Evolutionary conservation across 2,329 filamentous ascomycete genomes (phyloP).

Genomic region (Fusarium stilboides): DNA sequence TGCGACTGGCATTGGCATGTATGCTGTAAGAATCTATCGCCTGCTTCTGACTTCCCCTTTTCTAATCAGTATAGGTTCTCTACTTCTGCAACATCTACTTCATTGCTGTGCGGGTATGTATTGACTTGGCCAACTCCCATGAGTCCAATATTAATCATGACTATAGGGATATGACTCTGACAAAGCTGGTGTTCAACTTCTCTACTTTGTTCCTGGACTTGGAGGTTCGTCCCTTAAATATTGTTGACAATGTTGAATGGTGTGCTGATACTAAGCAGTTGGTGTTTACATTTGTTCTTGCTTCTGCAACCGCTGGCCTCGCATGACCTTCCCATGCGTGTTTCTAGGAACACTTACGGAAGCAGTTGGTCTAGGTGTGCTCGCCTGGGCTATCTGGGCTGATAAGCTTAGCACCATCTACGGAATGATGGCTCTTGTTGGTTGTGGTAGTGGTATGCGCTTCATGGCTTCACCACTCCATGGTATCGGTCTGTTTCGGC

Average conservation of each 20-base stretch:
- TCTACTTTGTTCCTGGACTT: slow-evolving; percentile 76
- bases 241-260: neutral
- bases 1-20: slow-evolving; percentile 70
- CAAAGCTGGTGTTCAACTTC: slow-evolving; percentile 69
- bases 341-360: slow-evolving; percentile 70
- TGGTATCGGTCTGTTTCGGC: slow-evolving; percentile 73
- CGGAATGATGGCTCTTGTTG: slow-evolving; percentile 76
- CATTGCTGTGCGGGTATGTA: slow-evolving; percentile 65
- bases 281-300: slow-evolving; percentile 73
- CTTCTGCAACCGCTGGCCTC: slow-evolving; percentile 72
- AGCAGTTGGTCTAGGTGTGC: slow-evolving; percentile 69
- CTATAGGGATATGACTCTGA: slow-evolving; percentile 63
- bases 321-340: slow-evolving; percentile 73
- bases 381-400: slow-evolving; percentile 70
- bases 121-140: rapidly evolving
- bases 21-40: slow-evolving; percentile 54
- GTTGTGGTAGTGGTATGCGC: slow-evolving; percentile 74
- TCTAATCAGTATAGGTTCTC: slow-evolving; percentile 64
- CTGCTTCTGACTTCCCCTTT: slow-evolving; percentile 40
- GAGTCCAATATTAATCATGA: neutral
- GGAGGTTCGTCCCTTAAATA: slow-evolving; percentile 58
- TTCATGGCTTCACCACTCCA: slow-evolving; percentile 77
- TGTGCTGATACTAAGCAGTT: slow-evolving; percentile 43
- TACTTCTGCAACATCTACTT: slow-evolving; percentile 81
- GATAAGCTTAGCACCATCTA: slow-evolving; percentile 68